phyloP scores from a whole-genome alignment of 2,329 filamentous ascomycete genomes.

The Pezicula neosporulosa region DNA sequence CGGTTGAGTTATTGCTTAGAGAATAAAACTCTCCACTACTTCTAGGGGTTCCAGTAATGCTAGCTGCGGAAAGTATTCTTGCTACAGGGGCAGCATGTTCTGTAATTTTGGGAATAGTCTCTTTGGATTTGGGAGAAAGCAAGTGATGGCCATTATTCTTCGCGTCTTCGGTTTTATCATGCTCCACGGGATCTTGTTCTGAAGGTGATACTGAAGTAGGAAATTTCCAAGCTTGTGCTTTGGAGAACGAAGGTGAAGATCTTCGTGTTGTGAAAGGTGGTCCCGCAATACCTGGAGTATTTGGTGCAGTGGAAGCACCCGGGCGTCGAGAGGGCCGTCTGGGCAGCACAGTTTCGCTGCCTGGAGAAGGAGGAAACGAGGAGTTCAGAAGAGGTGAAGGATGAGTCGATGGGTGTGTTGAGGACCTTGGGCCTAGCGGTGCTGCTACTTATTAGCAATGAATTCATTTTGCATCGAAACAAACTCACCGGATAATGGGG shows the following conservation, averaged over 20 bases:
- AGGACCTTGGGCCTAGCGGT: constrained; percentile 27
- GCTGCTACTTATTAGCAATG: constrained; percentile 17
- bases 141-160: constrained; percentile 10
- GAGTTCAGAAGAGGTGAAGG: constrained; percentile 31
- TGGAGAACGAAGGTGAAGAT: constrained; percentile 26
- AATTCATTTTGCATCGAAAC: background rate
- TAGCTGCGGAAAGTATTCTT: constrained; percentile 73
- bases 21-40: constrained; percentile 96
- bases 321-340: constrained; percentile 15
- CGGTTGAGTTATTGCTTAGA: constrained; percentile 89
- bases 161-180: constrained; percentile 3
- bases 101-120: constrained; percentile 43
- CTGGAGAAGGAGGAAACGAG: constrained; percentile 22
- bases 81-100: constrained; percentile 60
- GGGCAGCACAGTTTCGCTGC: constrained; percentile 18
- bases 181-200: constrained; percentile 8
- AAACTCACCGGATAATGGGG: constrained; percentile 33
- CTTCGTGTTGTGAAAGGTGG: constrained; percentile 31
- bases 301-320: constrained; percentile 31
- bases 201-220: constrained; percentile 39
- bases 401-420: constrained; percentile 17
- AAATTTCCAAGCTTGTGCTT: constrained; percentile 51
- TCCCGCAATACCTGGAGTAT: constrained; percentile 34
- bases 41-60: constrained; percentile 73
- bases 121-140: constrained; percentile 24